Conservation (phyloP, 139 green algal species). For the Chlamydomonas sp. region DNA sequence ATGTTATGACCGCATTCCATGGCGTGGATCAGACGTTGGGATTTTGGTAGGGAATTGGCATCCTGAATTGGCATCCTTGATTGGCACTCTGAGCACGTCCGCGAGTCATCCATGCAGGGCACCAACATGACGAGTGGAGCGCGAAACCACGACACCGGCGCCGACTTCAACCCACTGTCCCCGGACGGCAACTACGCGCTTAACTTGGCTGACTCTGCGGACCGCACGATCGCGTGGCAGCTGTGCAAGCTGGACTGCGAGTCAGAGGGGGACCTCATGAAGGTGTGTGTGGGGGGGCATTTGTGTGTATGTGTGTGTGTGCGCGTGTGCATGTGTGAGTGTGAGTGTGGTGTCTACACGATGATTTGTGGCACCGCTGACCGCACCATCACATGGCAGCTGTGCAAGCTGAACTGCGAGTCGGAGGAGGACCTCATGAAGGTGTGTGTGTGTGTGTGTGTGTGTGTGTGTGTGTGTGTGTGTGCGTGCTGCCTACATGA, state of each 20-base stretch:
- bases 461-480: background rate
- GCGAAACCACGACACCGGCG: constrained; percentile 9
- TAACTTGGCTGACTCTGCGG: constrained; percentile 29
- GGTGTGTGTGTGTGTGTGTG: constrained; percentile 4
- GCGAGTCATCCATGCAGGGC: constrained; percentile 37
- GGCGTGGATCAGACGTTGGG: too few species aligned
- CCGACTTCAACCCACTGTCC: constrained; percentile 56
- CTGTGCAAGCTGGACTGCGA: constrained; percentile 17
- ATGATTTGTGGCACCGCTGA: background rate
- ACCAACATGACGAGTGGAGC: constrained; percentile 42
- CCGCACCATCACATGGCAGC: too few species aligned
- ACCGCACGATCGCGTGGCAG: constrained; percentile 47
- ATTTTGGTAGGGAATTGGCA: too few species aligned
- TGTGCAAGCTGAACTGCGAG: background rate
- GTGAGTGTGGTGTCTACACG: background rate
- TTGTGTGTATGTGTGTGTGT: background rate
- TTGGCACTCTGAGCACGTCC: too few species aligned
- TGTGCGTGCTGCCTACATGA: background rate
- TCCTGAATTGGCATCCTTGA: too few species aligned
- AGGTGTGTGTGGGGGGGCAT: constrained; percentile 5
- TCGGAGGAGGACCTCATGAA: constrained; percentile 4
- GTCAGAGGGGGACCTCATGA: background rate
- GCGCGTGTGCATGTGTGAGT: background rate
- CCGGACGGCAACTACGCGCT: constrained; percentile 56
- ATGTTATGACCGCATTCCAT: too few species aligned